Conservation (phyloP, 805 yeast species). For the Vanderwaltozyma verrucispora region DNA sequence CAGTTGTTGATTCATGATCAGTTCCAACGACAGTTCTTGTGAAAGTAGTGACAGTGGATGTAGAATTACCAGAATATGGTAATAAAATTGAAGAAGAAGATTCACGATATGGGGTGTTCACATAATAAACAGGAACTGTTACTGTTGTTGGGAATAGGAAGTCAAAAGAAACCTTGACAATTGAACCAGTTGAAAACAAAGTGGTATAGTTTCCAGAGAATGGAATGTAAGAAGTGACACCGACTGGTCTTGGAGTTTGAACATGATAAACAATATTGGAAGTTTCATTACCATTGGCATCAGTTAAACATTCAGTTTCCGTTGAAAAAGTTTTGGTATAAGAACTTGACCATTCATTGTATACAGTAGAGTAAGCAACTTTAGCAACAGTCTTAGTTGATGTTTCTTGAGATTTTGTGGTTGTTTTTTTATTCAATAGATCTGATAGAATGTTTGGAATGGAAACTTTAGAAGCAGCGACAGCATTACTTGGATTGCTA, state of each 20-base stretch:
- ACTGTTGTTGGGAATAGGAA: background rate
- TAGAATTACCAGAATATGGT: background rate
- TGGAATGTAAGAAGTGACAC: conserved; percentile 1
- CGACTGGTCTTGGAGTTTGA: conserved; percentile 8
- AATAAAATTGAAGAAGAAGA: background rate
- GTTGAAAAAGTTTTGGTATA: too few species aligned
- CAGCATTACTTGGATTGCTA: too few species aligned
- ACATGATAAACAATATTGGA: conserved; percentile 7
- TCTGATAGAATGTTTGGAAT: too few species aligned
- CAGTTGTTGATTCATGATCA: conserved; percentile 2
- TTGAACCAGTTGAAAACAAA: conserved; percentile 1
- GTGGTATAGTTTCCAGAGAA: conserved; percentile 3
- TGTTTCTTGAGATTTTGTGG: too few species aligned
- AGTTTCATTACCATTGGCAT: conserved; percentile 6
- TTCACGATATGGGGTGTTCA: conserved; percentile 3
- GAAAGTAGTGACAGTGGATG: background rate
- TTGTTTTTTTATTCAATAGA: too few species aligned
- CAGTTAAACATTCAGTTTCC: too few species aligned
- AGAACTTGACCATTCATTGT: too few species aligned
- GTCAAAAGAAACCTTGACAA: background rate
- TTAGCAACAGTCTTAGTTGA: conserved; percentile 1
- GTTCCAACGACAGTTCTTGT: background rate
- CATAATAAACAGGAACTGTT: background rate
- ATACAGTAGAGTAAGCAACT: too few species aligned
- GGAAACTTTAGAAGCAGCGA: too few species aligned